Base-by-base conservation (phyloP, 371 early-diverging fungal species). In the Syncephalastrum monosporum region DNA sequence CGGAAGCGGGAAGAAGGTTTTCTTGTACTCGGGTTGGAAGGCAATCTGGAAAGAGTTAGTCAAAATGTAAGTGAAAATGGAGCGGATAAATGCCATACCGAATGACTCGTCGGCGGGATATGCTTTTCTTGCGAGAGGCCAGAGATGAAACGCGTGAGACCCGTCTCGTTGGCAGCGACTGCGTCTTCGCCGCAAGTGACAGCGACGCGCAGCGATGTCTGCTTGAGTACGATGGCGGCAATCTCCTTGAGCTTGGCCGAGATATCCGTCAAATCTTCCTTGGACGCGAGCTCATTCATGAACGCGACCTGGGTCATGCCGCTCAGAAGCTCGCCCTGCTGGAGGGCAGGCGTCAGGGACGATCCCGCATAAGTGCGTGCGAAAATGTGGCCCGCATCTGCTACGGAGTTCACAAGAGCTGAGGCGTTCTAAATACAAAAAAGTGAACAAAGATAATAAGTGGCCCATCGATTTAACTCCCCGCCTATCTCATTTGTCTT, bases 261-360 rank as follows among this genome's bases (percentile, higher is more conserved):
- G 3, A 86, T 84, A 27, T 79, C 75, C 0, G 78, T 65, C 25
- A 90, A 54, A 48, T 91, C 86, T 38, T 81, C 77, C 51, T 72
- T 74, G 2, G 71, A 71, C 0, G 89, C 82, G 21, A 94, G 67
- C 6, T 78, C 68, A 55, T 86, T 88, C 82, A 93, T 80, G 55
- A 94, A 94, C 49, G 79, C 75, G 3, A 93, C 87, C 62, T 95
- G 94, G 3, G 82, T 72, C 69, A 97, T 77, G 14, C 97, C 97
- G 42, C 79, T 71, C 61, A 85, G 71, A 27, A 80, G 16, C 67
- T 95, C 94, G 21, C 79, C 42, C 57, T 75, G 63, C 55, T 69
- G 65, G 65, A 77, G 73, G 4, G 85, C 77, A 17, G 85, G 84
- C 0, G 88, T 83, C 65, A 94, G 59, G 3, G 72, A 77, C 4